A percentile compares a stretch with the other conserved stretches of the same genome.
phyloP scores from a whole-genome alignment of 306 rosid species.

The Fragaria iinumae region DNA sequence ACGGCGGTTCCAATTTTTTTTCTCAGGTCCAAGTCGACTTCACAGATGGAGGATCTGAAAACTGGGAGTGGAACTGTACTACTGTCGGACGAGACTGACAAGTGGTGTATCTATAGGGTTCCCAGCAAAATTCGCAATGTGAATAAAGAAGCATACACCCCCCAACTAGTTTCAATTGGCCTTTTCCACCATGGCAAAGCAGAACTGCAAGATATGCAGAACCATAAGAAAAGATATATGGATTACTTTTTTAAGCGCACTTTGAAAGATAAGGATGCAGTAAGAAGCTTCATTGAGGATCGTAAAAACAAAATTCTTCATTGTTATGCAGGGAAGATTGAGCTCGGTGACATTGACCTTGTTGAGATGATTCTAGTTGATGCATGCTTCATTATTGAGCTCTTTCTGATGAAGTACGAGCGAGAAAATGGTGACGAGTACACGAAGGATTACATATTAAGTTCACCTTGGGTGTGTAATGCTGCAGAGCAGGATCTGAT shows the following conservation, averaged over 20 bases:
- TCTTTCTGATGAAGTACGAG: conserved; percentile 27
- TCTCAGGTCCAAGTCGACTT: no score
- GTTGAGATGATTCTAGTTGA: conserved; percentile 5
- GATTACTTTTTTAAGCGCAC: conserved; percentile 25
- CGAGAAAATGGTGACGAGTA: background rate
- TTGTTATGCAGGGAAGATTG: conserved; percentile 9
- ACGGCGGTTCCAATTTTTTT: no score
- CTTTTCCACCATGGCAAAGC: conserved; percentile 27
- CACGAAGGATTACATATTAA: conserved; percentile 30
- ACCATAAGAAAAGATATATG: conserved; percentile 25
- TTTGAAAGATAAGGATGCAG: background rate
- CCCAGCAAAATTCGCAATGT: conserved; percentile 40
- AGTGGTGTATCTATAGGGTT: conserved; percentile 39
- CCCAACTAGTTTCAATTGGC: conserved; percentile 52
- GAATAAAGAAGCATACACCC: conserved; percentile 42
- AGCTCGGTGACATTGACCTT: background rate
- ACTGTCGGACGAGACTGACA: background rate
- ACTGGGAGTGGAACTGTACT: no score
- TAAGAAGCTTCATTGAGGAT: background rate
- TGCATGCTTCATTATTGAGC: conserved; percentile 39
- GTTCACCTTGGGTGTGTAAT: conserved; percentile 39
- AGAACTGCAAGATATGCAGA: conserved; percentile 28
- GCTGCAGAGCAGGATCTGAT: conserved; percentile 40
- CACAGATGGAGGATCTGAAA: no score
- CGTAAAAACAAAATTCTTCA: background rate